Evolutionary conservation across 148 eudicot species (phyloP).

Genomic region (Fagopyrum esculentum): DNA sequence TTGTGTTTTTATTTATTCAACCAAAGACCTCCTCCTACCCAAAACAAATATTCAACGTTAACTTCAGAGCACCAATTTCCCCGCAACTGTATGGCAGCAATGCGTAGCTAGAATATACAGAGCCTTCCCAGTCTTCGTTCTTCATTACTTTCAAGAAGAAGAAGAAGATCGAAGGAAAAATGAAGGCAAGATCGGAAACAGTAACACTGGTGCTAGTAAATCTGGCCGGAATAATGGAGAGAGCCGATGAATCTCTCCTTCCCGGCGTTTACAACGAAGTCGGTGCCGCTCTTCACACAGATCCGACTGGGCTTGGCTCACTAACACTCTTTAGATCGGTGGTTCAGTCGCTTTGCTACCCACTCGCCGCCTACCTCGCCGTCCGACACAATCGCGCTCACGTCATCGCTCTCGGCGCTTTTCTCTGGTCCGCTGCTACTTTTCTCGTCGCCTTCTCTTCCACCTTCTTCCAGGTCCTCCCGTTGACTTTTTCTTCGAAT

Average conservation of each 20-base stretch:
- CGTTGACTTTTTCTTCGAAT: neutral
- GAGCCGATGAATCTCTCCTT: slow-evolving; percentile 69
- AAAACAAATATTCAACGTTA: no score
- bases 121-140: no score
- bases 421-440: slow-evolving; percentile 85
- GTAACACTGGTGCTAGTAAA: slow-evolving; percentile 57
- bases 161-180: neutral
- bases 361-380: slow-evolving; percentile 69
- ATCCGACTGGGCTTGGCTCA: slow-evolving; percentile 76
- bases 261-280: slow-evolving; percentile 87
- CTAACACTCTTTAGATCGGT: slow-evolving; percentile 71
- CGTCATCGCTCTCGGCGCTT: slow-evolving; percentile 76
- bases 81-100: no score
- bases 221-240: slow-evolving; percentile 76
- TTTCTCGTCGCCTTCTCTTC: slow-evolving; percentile 63
- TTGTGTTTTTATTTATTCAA: no score
- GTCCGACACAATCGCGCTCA: slow-evolving; percentile 63
- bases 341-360: slow-evolving; percentile 67
- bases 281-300: slow-evolving; percentile 61
- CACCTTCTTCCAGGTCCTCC: slow-evolving; percentile 55
- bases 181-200: slow-evolving; percentile 35
- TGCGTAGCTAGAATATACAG: no score
- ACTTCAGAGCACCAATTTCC: no score
- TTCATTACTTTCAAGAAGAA: no score
- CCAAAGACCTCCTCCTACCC: no score